Base-by-base conservation (phyloP, 2,329 filamentous ascomycete genomes). In the Alternaria alternata region DNA sequence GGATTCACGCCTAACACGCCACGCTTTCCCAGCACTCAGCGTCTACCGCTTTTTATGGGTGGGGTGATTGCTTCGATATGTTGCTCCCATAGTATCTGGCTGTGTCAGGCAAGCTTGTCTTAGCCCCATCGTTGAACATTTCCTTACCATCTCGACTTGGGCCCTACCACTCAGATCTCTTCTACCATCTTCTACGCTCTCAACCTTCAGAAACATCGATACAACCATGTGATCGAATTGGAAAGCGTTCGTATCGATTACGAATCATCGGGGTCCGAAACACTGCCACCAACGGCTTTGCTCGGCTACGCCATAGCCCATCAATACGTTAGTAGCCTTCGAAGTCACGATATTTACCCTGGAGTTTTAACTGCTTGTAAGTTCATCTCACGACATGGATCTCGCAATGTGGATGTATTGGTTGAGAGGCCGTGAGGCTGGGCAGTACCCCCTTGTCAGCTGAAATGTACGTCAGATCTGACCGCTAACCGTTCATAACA, bases 391-490 rank as follows among this genome's bases (percentile, higher is more conserved):
- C 14, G 12, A 44, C 14, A 7, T 18, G 16, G 4, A 24, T 14
- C 4, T 59, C 18, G 20, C 14, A 44, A 16, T 18, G 12, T 32
- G 20, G 36, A 20, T 26, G 38, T 7, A 51, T 59, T 55, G 43
- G 51, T n/a, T 51, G 38, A 32, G 22, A 51, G 14, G 44, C 14
- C 34, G 30, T 38, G n/a, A 30, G 28, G 38, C 30, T 32, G 38
- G 11, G n/a, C 24, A 12, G 38, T n/a, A 7, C 30, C 36, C 51
- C 39, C 46, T 46, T 24, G 39, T 51, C 57, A 56, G 52, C 57
- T 59, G 57, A 59, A 42, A 34, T 5, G 53, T 59, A 51, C 52
- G 57, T 59, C 44, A 59, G 57, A 56, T 51, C 57, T 56, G 57
- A 51, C 44, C 51, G 51, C 47, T 26, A 12, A 42, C 32, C 8